phyloP scores from a whole-genome alignment of 2,329 filamentous ascomycete genomes.

The Microcera coccophila region DNA sequence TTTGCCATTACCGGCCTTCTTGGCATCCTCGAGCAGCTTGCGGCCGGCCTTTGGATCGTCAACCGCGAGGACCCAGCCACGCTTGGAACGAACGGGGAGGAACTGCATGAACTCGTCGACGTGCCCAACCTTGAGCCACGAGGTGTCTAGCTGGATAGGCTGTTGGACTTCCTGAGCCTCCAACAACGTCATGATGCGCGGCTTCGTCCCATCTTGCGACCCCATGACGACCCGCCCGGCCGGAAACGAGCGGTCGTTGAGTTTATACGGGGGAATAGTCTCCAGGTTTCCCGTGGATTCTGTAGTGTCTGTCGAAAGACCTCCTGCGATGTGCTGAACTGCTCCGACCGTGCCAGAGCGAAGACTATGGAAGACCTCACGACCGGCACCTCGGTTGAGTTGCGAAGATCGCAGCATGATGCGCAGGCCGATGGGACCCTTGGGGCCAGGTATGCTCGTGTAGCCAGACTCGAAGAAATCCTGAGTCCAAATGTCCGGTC shows the following conservation, averaged over 20 bases:
- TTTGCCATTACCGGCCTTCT: slow-evolving; percentile 13
- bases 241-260: slow-evolving; percentile 17
- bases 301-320: slow-evolving; percentile 13
- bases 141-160: slow-evolving; percentile 32
- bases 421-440: slow-evolving; percentile 29
- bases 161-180: slow-evolving; percentile 33
- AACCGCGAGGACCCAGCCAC: slow-evolving; percentile 23
- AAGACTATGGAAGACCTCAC: slow-evolving; percentile 31
- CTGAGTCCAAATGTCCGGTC: slow-evolving; percentile 36
- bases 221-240: slow-evolving; percentile 22
- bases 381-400: slow-evolving; percentile 24
- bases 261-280: slow-evolving; percentile 33
- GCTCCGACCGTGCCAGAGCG: slow-evolving; percentile 28
- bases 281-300: slow-evolving; percentile 34
- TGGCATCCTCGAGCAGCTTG: slow-evolving; percentile 15
- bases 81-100: slow-evolving; percentile 21
- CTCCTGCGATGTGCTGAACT: slow-evolving; percentile 23
- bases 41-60: slow-evolving; percentile 22
- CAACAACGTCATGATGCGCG: slow-evolving; percentile 28
- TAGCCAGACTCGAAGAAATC: slow-evolving; percentile 40
- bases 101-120: slow-evolving; percentile 32
- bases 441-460: slow-evolving; percentile 36
- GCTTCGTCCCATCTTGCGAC: slow-evolving; percentile 5
- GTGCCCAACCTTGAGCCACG: slow-evolving; percentile 26
- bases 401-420: slow-evolving; percentile 33